Percentiles rank a stretch among this genome's conserved stretches.
Evolutionary conservation across 371 early-diverging fungal species (phyloP).

Genomic region (Fennellomyces sp.): DNA sequence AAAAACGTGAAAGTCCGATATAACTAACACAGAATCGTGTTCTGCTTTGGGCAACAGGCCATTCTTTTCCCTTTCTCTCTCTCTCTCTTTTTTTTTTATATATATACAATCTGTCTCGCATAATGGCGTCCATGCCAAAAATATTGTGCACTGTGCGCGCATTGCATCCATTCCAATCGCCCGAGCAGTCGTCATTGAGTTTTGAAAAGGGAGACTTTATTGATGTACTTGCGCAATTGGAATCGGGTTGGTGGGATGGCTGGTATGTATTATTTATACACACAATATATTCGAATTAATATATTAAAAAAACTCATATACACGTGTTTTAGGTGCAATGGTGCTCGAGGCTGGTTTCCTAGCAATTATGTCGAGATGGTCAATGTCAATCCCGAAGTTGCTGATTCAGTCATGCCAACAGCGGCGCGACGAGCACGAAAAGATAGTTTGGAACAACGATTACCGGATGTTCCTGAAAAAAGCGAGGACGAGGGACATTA

Average conservation of each 20-base stretch:
- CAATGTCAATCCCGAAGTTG: slow-evolving; percentile 17
- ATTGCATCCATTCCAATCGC: slow-evolving; percentile 77
- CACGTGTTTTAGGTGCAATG: slow-evolving; percentile 43
- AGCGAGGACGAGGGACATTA: neutral
- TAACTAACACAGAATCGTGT: neutral
- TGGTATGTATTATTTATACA: slow-evolving; percentile 28
- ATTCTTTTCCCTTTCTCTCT: neutral
- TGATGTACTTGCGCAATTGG: slow-evolving; percentile 79
- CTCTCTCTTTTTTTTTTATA: neutral
- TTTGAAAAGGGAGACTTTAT: slow-evolving; percentile 81
- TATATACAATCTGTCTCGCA: neutral
- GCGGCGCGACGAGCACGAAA: neutral
- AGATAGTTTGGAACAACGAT: neutral
- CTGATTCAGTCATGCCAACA: slow-evolving; percentile 11
- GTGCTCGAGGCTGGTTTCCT: slow-evolving; percentile 85
- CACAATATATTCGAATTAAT: no score
- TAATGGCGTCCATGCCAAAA: slow-evolving; percentile 19
- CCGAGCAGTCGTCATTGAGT: slow-evolving; percentile 69
- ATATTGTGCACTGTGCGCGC: slow-evolving; percentile 56
- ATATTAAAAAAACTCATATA: neutral
- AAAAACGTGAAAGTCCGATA: neutral
- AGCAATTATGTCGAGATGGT: slow-evolving; percentile 76
- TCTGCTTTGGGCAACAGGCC: slow-evolving; percentile 4
- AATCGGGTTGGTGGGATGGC: slow-evolving; percentile 95
- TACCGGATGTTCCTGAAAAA: slow-evolving; percentile 3